Conservation (phyloP, 1,284 basidiomycete genomes). For the Melanopsichium pennsylvanicum region DNA sequence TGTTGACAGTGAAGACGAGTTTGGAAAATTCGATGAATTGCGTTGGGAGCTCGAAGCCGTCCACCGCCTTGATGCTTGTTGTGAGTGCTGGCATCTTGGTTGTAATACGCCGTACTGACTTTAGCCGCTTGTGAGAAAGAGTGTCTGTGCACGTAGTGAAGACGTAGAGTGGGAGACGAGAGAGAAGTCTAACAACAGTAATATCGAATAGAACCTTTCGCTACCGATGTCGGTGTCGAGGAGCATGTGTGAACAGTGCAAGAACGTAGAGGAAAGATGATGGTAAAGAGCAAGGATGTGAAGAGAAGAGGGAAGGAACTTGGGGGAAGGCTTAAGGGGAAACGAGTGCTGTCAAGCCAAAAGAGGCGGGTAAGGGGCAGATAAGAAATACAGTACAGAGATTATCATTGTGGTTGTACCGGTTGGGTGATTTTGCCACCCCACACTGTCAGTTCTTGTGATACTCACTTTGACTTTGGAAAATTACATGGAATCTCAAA, state of each 20-base stretch:
- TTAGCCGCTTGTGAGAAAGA: too few relatives aligned
- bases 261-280: too few relatives aligned
- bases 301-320: not conserved
- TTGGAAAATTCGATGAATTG: constrained; percentile 27
- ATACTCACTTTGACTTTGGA: not conserved
- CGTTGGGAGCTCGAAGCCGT: constrained; percentile 39
- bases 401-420: not conserved
- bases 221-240: too few relatives aligned
- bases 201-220: too few relatives aligned
- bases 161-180: too few relatives aligned
- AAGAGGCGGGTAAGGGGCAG: not conserved
- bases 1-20: constrained; percentile 48
- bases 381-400: constrained; percentile 7
- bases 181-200: too few relatives aligned
- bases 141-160: too few relatives aligned
- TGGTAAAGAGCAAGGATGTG: not conserved
- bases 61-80: constrained; percentile 15
- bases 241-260: too few relatives aligned
- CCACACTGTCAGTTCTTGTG: not conserved
- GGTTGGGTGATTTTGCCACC: constrained; percentile 14
- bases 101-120: not conserved
- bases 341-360: not conserved
- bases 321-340: not conserved
- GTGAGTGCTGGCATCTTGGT: constrained; percentile 23
- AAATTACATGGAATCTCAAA: not conserved